Evolutionary conservation across 1,139 yeast species (phyloP), one percentile per base, ranked within the genome.

Genomic region (Scheffersomyces parashehatae): DNA sequence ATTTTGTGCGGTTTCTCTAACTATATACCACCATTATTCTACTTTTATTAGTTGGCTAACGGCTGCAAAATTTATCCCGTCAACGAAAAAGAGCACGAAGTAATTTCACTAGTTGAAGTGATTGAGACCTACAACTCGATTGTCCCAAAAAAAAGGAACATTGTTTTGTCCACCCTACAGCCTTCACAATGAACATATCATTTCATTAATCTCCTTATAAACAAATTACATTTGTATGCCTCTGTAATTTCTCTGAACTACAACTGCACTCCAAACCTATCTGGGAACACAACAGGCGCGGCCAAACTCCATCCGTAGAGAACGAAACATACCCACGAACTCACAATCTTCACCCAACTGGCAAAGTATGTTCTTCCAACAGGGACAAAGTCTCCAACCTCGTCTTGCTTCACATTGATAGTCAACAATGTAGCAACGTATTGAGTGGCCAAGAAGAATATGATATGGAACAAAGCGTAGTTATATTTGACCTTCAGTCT

Each of bases 291-390:
- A 5, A 88, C 86, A 0, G 99, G 99, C 0, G 98, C 99, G 9
- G 88, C 64, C 48, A 93, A 69, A 12, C 96, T 88, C 99, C 99
- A 93, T 1, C 85, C 83, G 58, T 91, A 95, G 40, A 95, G 75
- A 7, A 75, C 68, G 60, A 83, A 93, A 61, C 99, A 95, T 29
- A 88, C 81, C 97, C 98, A 90, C 2, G 97, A 87, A 59, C 95
- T 84, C 24, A 87, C 74, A 47, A 93, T 88, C 67, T 93, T 93
- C 43, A 91, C 90, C 97, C 97, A 90, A 11, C 96, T 83, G 48
- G 95, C 86, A 62, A 93, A 93, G 64, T 91, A 91, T 0, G 99
- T 93, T 61, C 99, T 76, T 1, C 99, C 99, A 5, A 95, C 99
- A 0, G 99, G 99, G 6, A 90, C 85, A 60, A 95, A 95, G 51